These are phyloP conservation scores for Zarea fungicola DNA, from an alignment of 2,329 filamentous ascomycete genomes.

Conservation along the genomic window DNA sequence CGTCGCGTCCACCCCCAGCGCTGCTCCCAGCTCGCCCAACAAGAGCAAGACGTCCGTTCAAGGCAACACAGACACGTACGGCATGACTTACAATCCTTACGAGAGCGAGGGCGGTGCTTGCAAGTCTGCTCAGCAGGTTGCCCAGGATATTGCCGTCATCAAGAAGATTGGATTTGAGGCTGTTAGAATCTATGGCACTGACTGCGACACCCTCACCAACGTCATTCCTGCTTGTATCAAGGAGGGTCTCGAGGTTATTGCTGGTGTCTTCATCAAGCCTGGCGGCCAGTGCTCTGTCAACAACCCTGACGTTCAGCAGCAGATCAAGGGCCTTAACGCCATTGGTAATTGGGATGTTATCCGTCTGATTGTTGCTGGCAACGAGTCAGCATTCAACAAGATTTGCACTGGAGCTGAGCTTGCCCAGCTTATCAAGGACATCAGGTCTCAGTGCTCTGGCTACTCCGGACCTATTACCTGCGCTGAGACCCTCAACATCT, in stretches of 20 bases:
- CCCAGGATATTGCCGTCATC: slow-evolving; percentile 56
- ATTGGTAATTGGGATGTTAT: slow-evolving; percentile 75
- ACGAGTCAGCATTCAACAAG: slow-evolving; percentile 80
- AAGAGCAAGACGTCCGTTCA: slow-evolving; percentile 20
- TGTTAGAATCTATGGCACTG: slow-evolving; percentile 84
- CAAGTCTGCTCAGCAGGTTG: slow-evolving; percentile 57
- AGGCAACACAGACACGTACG: slow-evolving; percentile 54
- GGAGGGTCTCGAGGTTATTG: slow-evolving; percentile 70
- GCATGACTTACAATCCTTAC: slow-evolving; percentile 79
- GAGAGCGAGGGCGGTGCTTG: slow-evolving; percentile 50
- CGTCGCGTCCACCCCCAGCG: slow-evolving; percentile 22
- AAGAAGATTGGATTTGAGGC: slow-evolving; percentile 61
- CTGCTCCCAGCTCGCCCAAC: slow-evolving; percentile 18
- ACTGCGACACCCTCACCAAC: slow-evolving; percentile 75
- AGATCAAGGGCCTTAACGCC: slow-evolving; percentile 65
- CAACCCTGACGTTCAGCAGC: slow-evolving; percentile 58
- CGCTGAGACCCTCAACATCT: slow-evolving; percentile 77
- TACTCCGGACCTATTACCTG: slow-evolving; percentile 77
- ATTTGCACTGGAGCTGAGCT: slow-evolving; percentile 62
- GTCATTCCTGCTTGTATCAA: slow-evolving; percentile 65
- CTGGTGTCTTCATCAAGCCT: slow-evolving; percentile 79
- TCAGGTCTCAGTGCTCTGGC: slow-evolving; percentile 63
- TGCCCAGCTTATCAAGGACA: slow-evolving; percentile 61
- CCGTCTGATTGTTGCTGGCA: slow-evolving; percentile 78
- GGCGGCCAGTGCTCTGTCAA: slow-evolving; percentile 50